phyloP scores from a whole-genome alignment of 306 rosid genomes.

The Sicyos edulis region DNA sequence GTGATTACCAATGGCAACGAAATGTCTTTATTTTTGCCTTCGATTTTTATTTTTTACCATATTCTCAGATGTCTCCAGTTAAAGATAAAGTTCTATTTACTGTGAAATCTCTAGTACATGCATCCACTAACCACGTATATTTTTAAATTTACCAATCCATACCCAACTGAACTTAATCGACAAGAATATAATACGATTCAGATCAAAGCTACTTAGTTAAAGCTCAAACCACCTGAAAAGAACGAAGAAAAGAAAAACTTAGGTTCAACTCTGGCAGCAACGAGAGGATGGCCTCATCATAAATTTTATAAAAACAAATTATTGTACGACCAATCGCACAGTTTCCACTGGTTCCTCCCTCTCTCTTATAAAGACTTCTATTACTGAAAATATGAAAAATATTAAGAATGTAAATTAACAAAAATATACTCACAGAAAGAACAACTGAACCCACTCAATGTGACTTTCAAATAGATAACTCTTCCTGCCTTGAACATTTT shows the following conservation, averaged over 20 bases:
- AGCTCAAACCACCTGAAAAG: neutral
- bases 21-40: constrained; percentile 16
- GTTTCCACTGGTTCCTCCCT: no score
- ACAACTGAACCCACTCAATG: no score
- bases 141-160: neutral
- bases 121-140: neutral
- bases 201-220: neutral
- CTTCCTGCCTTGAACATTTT: no score
- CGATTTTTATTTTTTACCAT: constrained; percentile 2
- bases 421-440: no score
- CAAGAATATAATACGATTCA: constrained; percentile 5
- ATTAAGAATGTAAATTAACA: no score
- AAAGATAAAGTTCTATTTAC: neutral
- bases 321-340: no score
- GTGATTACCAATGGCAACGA: neutral
- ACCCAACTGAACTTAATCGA: constrained; percentile 5
- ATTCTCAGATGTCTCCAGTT: constrained; percentile 8
- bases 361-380: no score
- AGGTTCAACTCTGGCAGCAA: neutral
- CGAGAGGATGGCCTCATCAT: neutral
- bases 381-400: no score
- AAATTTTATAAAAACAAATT: neutral
- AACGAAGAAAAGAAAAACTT: neutral
- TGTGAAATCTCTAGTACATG: neutral
- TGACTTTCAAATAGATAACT: no score